Evolutionary conservation across 2,329 filamentous ascomycete species (phyloP), one percentile per base, ranked within the genome.

Genomic region (Talaromyces islandicus): DNA sequence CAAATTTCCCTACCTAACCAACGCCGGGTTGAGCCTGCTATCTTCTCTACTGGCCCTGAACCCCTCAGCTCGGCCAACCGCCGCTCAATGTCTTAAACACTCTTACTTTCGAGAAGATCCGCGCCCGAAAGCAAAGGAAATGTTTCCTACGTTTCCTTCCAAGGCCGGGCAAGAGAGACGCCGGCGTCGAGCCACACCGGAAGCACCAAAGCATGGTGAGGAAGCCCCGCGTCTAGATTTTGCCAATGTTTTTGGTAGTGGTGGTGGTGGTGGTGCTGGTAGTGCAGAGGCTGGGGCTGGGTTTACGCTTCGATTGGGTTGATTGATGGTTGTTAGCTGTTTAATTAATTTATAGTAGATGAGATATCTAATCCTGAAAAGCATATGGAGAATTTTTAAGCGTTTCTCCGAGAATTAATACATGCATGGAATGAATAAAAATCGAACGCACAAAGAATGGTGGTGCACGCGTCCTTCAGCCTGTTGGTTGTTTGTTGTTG

Each of bases 111-210:
- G 75, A 19, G 92, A 97, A 76, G 89, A 95, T 66, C 94, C 94
- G 0, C 89, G 89, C 62, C 91, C 92, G 1, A 97, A 97, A 77
- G 87, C 88, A 7, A 89, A 91, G 71, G 89, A 88, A 68, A 88
- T 99, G 87, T 97, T 99, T 71, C 94, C 94, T 2, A 97, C 94
- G 0, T 99, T 97, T 72, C 94, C 94, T 0, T 94, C 90, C 68
- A 97, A 96, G 75, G 94, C 94, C 0, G 91, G 92, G 1, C 89
- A 94, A 79, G 94, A 99, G 80, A 88, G 87, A 70, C 81, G 92
- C 66, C 80, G 90, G 64, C 81, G 85, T 41, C 81, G 84, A 62
- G 85, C 87, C 62, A 92, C 88, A 64, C 94, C 94, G 0, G 88
- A 92, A 73, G 94, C 94, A 7, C 94, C 94, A 0, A 85, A 84